A percentile compares a stretch with the other conserved stretches of the same genome.
Evolutionary conservation across 148 eudicot genomes (phyloP).

Genomic region (Persicaria maculosa): DNA sequence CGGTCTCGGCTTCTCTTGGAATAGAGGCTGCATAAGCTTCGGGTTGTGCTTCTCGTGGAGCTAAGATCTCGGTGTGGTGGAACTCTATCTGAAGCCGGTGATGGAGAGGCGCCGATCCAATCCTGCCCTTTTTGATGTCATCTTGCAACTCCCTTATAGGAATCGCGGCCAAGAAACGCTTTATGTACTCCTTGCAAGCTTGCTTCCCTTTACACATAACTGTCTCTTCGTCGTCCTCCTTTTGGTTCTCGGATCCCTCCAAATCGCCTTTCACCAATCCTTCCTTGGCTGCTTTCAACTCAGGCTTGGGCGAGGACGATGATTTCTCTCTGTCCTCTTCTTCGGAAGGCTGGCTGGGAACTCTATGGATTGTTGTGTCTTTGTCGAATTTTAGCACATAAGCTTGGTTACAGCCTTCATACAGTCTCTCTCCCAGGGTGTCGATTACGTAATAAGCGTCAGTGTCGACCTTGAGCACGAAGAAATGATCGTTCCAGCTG

Average conservation of each 20-base stretch:
- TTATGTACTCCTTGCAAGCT: conserved; percentile 71
- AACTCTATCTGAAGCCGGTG: conserved; percentile 82
- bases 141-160: conserved; percentile 68
- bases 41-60: background rate
- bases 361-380: conserved; percentile 36
- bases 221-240: conserved; percentile 20
- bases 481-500: conserved; percentile 30
- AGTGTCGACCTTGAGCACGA: conserved; percentile 58
- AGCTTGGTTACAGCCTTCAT: conserved; percentile 70
- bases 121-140: conserved; percentile 66
- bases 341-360: conserved; percentile 16
- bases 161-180: conserved; percentile 81
- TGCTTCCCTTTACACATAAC: conserved; percentile 49
- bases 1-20: background rate
- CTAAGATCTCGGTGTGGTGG: conserved; percentile 28
- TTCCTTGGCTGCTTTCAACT: background rate
- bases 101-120: conserved; percentile 71
- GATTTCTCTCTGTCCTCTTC: background rate
- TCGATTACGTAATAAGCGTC: conserved; percentile 76
- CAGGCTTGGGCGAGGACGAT: background rate
- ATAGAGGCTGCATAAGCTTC: background rate
- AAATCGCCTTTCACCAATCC: background rate
- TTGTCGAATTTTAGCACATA: conserved; percentile 54
- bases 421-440: conserved; percentile 82
- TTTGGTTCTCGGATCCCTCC: background rate